Evolutionary conservation across 257 asterid genomes (phyloP).

Genomic region (Agastache rugosa): DNA sequence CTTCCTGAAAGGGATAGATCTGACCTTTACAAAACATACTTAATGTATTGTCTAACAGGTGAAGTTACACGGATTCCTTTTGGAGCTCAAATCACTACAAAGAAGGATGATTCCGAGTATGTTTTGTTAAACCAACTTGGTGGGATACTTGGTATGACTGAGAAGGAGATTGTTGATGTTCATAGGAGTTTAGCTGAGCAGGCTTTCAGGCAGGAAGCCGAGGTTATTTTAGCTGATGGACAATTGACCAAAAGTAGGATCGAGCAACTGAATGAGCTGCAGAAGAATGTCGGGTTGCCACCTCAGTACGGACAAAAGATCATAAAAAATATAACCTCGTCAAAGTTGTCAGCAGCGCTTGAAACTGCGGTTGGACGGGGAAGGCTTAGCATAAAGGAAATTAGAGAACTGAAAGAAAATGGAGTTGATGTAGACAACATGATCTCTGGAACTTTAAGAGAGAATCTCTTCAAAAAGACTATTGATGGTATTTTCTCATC

Average conservation of each 20-base stretch:
- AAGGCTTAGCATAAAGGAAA: constrained; percentile 88
- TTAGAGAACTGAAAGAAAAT: constrained; percentile 80
- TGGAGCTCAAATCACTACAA: constrained; percentile 73
- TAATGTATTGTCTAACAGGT: constrained; percentile 85
- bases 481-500: constrained; percentile 80
- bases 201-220: constrained; percentile 91
- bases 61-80: constrained; percentile 80
- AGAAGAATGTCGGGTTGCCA: constrained; percentile 85
- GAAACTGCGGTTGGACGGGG: constrained; percentile 92
- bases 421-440: constrained; percentile 80
- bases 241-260: constrained; percentile 77
- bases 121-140: constrained; percentile 77
- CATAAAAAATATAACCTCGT: constrained; percentile 70
- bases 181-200: constrained; percentile 90
- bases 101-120: constrained; percentile 89
- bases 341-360: constrained; percentile 88
- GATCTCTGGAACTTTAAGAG: constrained; percentile 80
- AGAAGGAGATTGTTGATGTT: constrained; percentile 80
- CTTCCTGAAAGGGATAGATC: constrained; percentile 85
- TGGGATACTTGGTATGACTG: constrained; percentile 76
- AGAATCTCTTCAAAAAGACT: constrained; percentile 81
- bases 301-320: constrained; percentile 80
- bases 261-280: constrained; percentile 78
- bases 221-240: constrained; percentile 94
- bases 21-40: constrained; percentile 89